A percentile compares a stretch with the other conserved stretches of the same genome.
These are phyloP conservation scores for Entomortierella beljakovae DNA, from an alignment of 192 early-diverging fungal species.

Conservation along the genomic window DNA sequence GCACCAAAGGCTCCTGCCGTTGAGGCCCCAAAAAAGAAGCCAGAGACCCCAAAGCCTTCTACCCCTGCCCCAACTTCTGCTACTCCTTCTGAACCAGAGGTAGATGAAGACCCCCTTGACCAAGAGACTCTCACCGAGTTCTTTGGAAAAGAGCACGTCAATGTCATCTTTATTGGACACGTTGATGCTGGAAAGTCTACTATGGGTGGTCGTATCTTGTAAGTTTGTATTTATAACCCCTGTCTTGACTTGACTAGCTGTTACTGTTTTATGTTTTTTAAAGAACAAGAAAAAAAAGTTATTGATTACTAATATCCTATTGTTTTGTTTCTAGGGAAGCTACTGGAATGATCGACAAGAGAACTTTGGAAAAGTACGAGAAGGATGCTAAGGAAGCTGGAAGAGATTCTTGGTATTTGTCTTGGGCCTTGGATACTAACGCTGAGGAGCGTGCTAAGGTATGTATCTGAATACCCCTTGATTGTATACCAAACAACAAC, in stretches of 20 bases:
- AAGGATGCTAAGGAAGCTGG: conserved; percentile 97
- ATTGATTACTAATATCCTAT: neutral
- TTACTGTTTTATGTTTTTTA: conserved; percentile 8
- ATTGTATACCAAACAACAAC: too few species aligned
- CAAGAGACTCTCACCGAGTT: conserved; percentile 73
- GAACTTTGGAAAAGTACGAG: conserved; percentile 99
- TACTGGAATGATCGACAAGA: conserved; percentile 99
- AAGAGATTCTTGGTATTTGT: conserved; percentile 98
- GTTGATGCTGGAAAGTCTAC: conserved; percentile 98
- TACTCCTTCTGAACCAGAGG: conserved; percentile 53
- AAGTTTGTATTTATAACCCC: conserved; percentile 26
- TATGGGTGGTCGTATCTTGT: conserved; percentile 97
- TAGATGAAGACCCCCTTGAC: conserved; percentile 67
- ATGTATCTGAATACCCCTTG: too few species aligned
- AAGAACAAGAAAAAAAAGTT: too few species aligned
- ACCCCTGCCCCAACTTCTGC: conserved; percentile 39
- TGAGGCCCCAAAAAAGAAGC: conserved; percentile 19
- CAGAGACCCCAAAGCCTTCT: conserved; percentile 37
- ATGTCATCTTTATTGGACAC: conserved; percentile 99
- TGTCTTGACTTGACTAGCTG: neutral
- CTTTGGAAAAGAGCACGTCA: conserved; percentile 93
- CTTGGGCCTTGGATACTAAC: conserved; percentile 98
- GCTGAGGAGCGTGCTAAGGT: conserved; percentile 96
- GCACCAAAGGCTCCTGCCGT: conserved; percentile 29
- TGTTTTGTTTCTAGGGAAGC: conserved; percentile 64